phyloP scores from a whole-genome alignment of 2,329 filamentous ascomycete genomes.

The Aspergillus amoenus region DNA sequence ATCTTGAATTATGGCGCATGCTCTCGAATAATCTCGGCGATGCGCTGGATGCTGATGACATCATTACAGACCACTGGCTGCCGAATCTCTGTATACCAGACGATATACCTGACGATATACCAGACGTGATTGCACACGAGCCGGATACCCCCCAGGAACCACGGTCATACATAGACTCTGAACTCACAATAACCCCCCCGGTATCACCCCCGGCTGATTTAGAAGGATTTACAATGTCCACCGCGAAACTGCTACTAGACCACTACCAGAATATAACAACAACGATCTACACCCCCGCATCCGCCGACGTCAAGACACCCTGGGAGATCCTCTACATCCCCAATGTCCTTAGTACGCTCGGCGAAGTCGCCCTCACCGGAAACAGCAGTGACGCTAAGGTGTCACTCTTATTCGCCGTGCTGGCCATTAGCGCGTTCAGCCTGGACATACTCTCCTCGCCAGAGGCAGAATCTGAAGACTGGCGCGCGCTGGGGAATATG shows the following conservation, averaged over 20 bases:
- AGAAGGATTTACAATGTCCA: slow-evolving; percentile 2
- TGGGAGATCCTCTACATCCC: slow-evolving; percentile 9
- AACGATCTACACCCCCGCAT: slow-evolving; percentile 4
- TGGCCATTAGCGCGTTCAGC: slow-evolving; percentile 8
- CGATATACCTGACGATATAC: not conserved
- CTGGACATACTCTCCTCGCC: not conserved
- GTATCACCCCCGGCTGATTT: not conserved
- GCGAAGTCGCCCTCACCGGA: slow-evolving; percentile 5
- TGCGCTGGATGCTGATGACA: not conserved
- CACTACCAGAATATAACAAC: slow-evolving; percentile 5
- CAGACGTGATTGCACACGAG: no score
- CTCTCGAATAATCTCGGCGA: not conserved
- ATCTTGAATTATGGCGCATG: not conserved
- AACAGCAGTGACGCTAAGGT: slow-evolving; percentile 7
- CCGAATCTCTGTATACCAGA: not conserved
- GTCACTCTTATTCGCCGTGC: slow-evolving; percentile 4
- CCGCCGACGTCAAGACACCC: slow-evolving; percentile 4
- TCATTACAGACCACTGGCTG: not conserved
- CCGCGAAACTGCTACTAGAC: slow-evolving; percentile 5
- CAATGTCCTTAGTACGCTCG: slow-evolving; percentile 3
- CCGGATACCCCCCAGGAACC: no score
- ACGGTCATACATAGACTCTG: no score
- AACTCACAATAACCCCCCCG: not conserved
- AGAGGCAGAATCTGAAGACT: not conserved
- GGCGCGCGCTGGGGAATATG: slow-evolving; percentile 2